These are phyloP conservation scores for Ustilago hordei DNA, from an alignment of 1,284 basidiomycete genomes.

Conservation along the genomic window DNA sequence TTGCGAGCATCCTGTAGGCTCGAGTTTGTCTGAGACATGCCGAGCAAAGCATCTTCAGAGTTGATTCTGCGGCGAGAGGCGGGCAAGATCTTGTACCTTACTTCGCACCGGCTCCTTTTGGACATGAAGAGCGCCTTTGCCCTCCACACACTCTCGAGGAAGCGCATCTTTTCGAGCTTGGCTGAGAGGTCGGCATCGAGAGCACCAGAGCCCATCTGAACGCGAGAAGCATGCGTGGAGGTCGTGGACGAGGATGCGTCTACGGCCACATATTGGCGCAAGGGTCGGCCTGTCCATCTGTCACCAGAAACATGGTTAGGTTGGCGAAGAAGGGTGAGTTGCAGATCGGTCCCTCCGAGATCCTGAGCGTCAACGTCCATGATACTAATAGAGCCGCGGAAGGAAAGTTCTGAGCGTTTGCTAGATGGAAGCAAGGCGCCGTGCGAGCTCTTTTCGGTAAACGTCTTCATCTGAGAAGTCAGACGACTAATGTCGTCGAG, in stretches of 20 bases:
- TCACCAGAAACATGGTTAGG: conserved; percentile 54
- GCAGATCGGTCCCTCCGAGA: conserved; percentile 76
- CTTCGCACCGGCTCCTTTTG: conserved; percentile 44
- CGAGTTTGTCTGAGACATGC: not conserved
- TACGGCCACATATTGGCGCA: conserved; percentile 58
- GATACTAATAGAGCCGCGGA: conserved; percentile 86
- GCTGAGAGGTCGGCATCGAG: conserved; percentile 47
- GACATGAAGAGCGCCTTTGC: conserved; percentile 65
- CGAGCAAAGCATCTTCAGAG: conserved; percentile 18
- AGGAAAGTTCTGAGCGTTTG: conserved; percentile 84
- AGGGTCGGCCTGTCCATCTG: conserved; percentile 50
- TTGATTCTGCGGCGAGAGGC: conserved; percentile 19
- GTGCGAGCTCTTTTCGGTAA: conserved; percentile 68
- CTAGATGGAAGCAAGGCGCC: conserved; percentile 61
- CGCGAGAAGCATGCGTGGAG: conserved; percentile 17
- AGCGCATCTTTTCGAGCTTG: conserved; percentile 61
- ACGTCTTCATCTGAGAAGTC: conserved; percentile 69
- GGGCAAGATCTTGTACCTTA: conserved; percentile 48
- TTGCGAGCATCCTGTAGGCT: conserved; percentile 40
- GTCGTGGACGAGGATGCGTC: conserved; percentile 27
- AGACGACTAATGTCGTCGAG: conserved; percentile 85
- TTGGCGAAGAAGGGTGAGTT: conserved; percentile 73
- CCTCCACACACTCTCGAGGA: conserved; percentile 66
- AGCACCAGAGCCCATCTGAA: conserved; percentile 11
- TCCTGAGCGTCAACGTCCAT: conserved; percentile 79